phyloP scores from a whole-genome alignment of 2,329 filamentous ascomycete species.

The Hymenoscyphus fraxineus region DNA sequence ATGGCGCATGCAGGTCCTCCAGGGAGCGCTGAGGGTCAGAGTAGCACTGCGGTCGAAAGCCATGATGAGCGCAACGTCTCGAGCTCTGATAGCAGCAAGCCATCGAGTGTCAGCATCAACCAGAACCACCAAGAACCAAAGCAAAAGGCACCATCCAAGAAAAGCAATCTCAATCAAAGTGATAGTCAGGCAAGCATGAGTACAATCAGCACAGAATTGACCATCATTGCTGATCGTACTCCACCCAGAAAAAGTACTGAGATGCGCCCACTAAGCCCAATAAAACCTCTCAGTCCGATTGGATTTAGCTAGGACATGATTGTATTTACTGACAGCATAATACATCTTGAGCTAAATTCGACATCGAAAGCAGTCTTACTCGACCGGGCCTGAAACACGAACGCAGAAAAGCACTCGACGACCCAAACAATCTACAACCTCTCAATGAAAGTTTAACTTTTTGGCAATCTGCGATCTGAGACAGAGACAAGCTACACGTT shows the following conservation, averaged over 20 bases:
- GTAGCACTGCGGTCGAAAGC: constrained; percentile 34
- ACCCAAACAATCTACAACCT: neutral
- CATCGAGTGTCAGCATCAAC: constrained; percentile 37
- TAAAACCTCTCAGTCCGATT: constrained; percentile 62
- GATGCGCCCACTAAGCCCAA: constrained; percentile 54
- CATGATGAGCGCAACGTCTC: constrained; percentile 56
- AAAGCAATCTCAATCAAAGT: constrained; percentile 42
- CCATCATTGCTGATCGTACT: constrained; percentile 24
- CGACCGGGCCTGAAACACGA: constrained; percentile 1
- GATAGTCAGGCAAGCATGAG: constrained; percentile 43
- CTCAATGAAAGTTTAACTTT: neutral
- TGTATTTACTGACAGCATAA: neutral
- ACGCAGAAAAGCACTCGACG: neutral
- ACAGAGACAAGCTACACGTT: neutral
- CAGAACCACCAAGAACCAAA: constrained; percentile 19
- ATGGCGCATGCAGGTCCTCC: constrained; percentile 55
- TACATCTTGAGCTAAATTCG: neutral
- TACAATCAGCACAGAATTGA: constrained; percentile 29
- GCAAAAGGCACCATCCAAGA: constrained; percentile 36
- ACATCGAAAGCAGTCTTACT: neutral
- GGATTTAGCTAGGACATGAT: constrained; percentile 40
- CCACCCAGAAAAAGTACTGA: constrained; percentile 24
- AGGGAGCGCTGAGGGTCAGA: constrained; percentile 29
- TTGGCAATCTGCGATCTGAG: neutral
- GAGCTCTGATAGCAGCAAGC: constrained; percentile 62